A percentile compares a stretch with the other conserved stretches of the same genome.
phyloP scores from a whole-genome alignment of 2,329 filamentous ascomycete species.

The Curvularia lunata region DNA sequence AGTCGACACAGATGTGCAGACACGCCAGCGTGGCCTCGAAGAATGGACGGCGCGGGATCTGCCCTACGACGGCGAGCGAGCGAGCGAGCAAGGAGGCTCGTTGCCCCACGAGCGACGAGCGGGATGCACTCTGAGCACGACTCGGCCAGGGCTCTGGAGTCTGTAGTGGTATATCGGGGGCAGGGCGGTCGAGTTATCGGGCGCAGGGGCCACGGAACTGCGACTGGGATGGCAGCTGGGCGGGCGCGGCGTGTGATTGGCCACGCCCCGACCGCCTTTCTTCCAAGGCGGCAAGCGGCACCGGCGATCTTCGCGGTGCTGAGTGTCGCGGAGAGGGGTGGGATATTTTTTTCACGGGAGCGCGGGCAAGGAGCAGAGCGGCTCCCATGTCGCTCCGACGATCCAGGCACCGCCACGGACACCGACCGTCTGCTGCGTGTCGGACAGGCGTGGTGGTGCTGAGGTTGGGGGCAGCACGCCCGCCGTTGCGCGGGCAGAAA shows the following conservation, averaged over 20 bases:
- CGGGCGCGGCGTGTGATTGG: constrained; percentile 29
- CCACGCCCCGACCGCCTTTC: constrained; percentile 28
- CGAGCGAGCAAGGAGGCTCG: constrained; percentile 3
- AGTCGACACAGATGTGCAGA: too few relatives aligned
- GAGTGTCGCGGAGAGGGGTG: constrained; percentile 21
- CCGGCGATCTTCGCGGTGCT: constrained; percentile 29
- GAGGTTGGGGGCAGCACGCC: neutral
- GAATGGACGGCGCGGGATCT: constrained; percentile 5
- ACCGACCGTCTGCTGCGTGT: neutral
- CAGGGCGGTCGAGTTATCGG: constrained; percentile 13
- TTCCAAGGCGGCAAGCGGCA: constrained; percentile 31
- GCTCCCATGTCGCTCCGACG: constrained; percentile 24
- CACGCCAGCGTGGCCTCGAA: too few relatives aligned
- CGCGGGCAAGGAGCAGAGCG: constrained; percentile 24
- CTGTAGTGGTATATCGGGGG: neutral
- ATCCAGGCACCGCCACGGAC: constrained; percentile 28
- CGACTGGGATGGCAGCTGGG: constrained; percentile 21
- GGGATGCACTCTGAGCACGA: constrained; percentile 5
- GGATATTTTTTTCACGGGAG: constrained; percentile 27
- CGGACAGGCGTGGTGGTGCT: neutral
- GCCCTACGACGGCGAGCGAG: constrained; percentile 1
- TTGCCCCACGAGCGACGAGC: constrained; percentile 3
- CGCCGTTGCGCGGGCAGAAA: constrained; percentile 14
- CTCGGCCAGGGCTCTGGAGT: constrained; percentile 18
- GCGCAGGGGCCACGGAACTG: constrained; percentile 25